These are phyloP conservation scores for Strobilomyces confusus DNA, from an alignment of 768 basidiomycete genomes.

Conservation along the genomic window DNA sequence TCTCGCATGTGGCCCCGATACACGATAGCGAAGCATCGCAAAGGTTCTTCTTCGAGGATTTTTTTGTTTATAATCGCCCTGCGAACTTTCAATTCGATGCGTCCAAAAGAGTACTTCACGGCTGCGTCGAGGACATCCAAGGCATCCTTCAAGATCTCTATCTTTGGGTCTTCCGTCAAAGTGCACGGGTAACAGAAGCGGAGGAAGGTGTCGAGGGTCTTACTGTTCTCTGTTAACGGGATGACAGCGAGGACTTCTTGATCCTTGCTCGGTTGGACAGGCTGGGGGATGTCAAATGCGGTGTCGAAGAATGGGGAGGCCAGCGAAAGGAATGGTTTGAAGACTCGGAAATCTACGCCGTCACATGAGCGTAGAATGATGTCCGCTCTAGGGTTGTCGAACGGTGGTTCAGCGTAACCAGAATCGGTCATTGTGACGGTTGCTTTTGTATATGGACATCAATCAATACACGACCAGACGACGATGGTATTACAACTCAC, in stretches of 20 bases:
- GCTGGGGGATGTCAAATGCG: conserved; percentile 26
- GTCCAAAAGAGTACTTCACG: neutral
- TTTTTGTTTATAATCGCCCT: neutral
- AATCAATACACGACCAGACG: no score
- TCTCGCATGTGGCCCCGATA: neutral
- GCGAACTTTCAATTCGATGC: neutral
- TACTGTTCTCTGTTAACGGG: conserved; percentile 15
- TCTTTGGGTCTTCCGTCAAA: neutral
- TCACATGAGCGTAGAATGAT: conserved; percentile 4
- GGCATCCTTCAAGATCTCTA: neutral
- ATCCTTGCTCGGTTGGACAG: conserved; percentile 2
- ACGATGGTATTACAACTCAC: no score
- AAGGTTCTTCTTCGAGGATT: neutral
- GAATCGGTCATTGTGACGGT: neutral
- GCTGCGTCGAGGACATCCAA: neutral
- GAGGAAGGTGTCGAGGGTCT: conserved; percentile 17
- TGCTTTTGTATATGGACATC: neutral
- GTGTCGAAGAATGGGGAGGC: conserved; percentile 25
- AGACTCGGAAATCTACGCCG: neutral
- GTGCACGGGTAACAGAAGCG: conserved; percentile 3
- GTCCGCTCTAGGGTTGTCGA: conserved; percentile 13
- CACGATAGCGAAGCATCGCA: neutral
- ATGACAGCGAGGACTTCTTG: conserved; percentile 18
- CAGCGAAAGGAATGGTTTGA: conserved; percentile 7
- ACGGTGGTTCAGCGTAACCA: conserved; percentile 10